Conservation (phyloP, 2,329 filamentous ascomycete species). For the Monilinia fructicola region DNA sequence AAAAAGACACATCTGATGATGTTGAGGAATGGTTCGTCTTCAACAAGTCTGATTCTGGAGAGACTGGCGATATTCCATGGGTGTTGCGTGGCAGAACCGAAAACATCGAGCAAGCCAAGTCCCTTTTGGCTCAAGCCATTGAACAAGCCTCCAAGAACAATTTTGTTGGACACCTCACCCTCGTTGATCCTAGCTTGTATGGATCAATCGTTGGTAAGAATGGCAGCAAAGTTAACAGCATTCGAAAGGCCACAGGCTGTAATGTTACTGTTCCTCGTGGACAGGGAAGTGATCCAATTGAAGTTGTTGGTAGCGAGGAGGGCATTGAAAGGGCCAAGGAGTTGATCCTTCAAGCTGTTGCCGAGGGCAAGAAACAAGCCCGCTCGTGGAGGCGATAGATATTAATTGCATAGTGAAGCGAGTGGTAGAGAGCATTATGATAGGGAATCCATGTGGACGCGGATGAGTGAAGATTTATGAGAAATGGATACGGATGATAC, state of each 20-base stretch:
- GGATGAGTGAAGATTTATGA: conserved; percentile 2
- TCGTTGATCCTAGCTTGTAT: conserved; percentile 81
- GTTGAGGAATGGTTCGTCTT: conserved; percentile 83
- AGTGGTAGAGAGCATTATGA: neutral
- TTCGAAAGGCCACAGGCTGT: conserved; percentile 88
- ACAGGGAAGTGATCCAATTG: conserved; percentile 79
- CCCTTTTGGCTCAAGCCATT: conserved; percentile 70
- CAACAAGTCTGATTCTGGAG: conserved; percentile 53
- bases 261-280: conserved; percentile 90
- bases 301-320: conserved; percentile 76
- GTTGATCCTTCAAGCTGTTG: conserved; percentile 81
- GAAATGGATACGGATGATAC: conserved; percentile 2
- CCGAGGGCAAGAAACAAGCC: conserved; percentile 49
- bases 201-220: conserved; percentile 85
- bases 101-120: conserved; percentile 77
- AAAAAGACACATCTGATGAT: conserved; percentile 59
- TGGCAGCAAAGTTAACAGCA: conserved; percentile 88
- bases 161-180: conserved; percentile 69
- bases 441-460: neutral
- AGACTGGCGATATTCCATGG: conserved; percentile 79
- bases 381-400: conserved; percentile 15
- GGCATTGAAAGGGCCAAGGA: conserved; percentile 86
- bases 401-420: conserved; percentile 1
- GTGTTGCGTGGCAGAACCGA: conserved; percentile 77
- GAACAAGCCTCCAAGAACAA: conserved; percentile 67